These are phyloP conservation scores for Gossypium stocksii DNA, from an alignment of 345 rosid species.

Conservation along the genomic window DNA sequence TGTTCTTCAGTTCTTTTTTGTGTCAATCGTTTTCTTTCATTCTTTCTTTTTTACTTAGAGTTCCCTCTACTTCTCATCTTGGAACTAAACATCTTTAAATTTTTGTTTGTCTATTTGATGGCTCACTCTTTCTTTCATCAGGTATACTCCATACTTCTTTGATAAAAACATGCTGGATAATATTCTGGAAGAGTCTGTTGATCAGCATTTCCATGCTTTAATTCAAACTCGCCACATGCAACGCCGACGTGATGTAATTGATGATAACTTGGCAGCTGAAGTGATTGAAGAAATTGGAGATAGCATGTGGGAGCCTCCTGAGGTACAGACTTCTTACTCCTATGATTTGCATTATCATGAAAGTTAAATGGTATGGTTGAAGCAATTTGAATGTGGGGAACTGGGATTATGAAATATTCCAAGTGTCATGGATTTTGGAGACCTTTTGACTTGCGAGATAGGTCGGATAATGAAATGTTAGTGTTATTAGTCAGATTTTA, in stretches of 20 bases:
- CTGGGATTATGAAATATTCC: not conserved
- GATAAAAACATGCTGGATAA: slow-evolving; percentile 86
- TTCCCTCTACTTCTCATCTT: not conserved
- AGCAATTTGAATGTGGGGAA: slow-evolving; percentile 3
- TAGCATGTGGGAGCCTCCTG: slow-evolving; percentile 81
- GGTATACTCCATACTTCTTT: slow-evolving; percentile 98
- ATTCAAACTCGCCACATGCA: slow-evolving; percentile 87
- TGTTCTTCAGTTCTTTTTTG: slow-evolving; percentile 19
- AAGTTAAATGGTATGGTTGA: not conserved
- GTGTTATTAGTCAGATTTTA: not conserved
- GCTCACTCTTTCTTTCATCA: slow-evolving; percentile 25
- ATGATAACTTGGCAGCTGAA: slow-evolving; percentile 71
- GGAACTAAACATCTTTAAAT: not conserved
- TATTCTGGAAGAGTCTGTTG: slow-evolving; percentile 94
- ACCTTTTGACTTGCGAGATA: not conserved
- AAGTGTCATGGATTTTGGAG: not conserved
- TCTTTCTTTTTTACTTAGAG: not conserved
- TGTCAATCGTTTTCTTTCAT: not conserved
- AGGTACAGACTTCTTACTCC: slow-evolving; percentile 45
- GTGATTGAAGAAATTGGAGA: slow-evolving; percentile 89
- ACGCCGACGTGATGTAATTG: slow-evolving; percentile 73
- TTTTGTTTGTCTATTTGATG: slow-evolving; percentile 4
- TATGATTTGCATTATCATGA: not conserved
- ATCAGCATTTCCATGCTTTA: slow-evolving; percentile 81
- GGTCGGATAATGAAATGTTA: not conserved